Percentiles rank a stretch among this genome's conserved stretches.
Conservation (phyloP, 2,329 filamentous ascomycete species). For the Geosmithia morbida region DNA sequence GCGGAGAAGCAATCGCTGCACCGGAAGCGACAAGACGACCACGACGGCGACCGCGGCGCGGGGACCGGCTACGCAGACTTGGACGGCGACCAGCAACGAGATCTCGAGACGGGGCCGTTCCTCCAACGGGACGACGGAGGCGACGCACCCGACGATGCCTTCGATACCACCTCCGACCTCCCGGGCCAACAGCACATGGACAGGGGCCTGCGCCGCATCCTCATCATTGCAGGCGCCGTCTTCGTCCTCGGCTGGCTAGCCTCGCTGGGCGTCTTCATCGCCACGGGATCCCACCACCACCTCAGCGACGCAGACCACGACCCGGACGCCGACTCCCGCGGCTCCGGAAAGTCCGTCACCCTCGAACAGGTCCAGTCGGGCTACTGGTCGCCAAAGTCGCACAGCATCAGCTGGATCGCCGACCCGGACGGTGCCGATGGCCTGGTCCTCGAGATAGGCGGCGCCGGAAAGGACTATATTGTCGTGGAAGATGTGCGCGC, state of each 20-base stretch:
- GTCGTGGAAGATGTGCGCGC: constrained; percentile 71
- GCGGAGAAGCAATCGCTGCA: constrained; percentile 15
- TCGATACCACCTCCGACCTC: constrained; percentile 14
- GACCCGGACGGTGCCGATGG: constrained; percentile 70
- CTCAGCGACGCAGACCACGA: constrained; percentile 50
- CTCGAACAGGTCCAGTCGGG: constrained; percentile 56
- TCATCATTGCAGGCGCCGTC: constrained; percentile 46
- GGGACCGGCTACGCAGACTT: constrained; percentile 2
- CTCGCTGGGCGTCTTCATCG: constrained; percentile 53
- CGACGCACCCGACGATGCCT: constrained; percentile 21
- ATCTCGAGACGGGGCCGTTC: constrained; percentile 8
- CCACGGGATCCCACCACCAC: constrained; percentile 50
- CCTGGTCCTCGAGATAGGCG: constrained; percentile 60
- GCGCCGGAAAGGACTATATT: constrained; percentile 54
- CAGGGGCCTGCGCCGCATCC: constrained; percentile 43
- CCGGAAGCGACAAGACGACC: constrained; percentile 3
- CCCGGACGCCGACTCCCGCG: constrained; percentile 47
- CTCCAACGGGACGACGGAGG: constrained; percentile 29
- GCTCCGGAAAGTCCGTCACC: constrained; percentile 58
- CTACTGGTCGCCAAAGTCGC: constrained; percentile 46
- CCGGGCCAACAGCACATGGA: constrained; percentile 39
- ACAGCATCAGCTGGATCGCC: constrained; percentile 63
- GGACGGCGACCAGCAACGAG: constrained; percentile 13
- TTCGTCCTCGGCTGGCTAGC: constrained; percentile 55
- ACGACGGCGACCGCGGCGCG: constrained; percentile 5